Conservation (phyloP, 2,329 filamentous ascomycete species). For the Whalleya microplaca region DNA sequence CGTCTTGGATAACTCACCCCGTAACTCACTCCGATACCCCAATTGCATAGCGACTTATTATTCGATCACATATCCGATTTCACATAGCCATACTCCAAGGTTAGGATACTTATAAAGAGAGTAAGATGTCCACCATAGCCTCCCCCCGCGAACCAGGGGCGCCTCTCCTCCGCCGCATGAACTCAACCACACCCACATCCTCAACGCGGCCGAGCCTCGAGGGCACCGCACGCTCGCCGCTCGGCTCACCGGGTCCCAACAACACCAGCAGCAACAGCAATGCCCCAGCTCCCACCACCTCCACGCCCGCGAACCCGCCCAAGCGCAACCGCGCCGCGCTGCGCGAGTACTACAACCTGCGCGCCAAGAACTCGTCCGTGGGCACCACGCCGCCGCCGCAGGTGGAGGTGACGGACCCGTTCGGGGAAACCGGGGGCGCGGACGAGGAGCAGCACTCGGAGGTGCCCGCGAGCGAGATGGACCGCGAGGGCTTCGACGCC, state of each 20-base stretch:
- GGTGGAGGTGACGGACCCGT: constrained; percentile 49
- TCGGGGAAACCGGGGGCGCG: constrained; percentile 35
- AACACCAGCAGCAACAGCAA: constrained; percentile 29
- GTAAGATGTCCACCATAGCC: constrained; percentile 66
- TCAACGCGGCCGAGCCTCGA: constrained; percentile 78
- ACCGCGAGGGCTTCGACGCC: constrained; percentile 72
- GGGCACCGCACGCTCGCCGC: constrained; percentile 61
- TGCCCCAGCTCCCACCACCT: constrained; percentile 23
- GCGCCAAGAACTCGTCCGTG: constrained; percentile 45
- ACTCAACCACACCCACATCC: constrained; percentile 68
- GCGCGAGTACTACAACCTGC: constrained; percentile 93
- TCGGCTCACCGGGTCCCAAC: constrained; percentile 56
- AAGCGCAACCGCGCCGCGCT: constrained; percentile 81
- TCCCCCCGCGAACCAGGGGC: constrained; percentile 63
- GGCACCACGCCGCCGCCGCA: constrained; percentile 41
- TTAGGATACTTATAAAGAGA: not conserved
- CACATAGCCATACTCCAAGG: too few relatives aligned
- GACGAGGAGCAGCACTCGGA: constrained; percentile 55
- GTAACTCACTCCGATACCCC: not conserved
- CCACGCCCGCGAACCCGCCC: constrained; percentile 43
- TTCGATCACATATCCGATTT: too few relatives aligned
- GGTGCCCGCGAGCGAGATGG: constrained; percentile 71
- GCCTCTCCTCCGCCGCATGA: constrained; percentile 60
- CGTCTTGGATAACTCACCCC: too few relatives aligned
- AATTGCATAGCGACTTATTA: too few relatives aligned